These are phyloP conservation scores for Blastocystis sp. DNA, from an alignment of 352 stramenopile species.

Conservation along the genomic window DNA sequence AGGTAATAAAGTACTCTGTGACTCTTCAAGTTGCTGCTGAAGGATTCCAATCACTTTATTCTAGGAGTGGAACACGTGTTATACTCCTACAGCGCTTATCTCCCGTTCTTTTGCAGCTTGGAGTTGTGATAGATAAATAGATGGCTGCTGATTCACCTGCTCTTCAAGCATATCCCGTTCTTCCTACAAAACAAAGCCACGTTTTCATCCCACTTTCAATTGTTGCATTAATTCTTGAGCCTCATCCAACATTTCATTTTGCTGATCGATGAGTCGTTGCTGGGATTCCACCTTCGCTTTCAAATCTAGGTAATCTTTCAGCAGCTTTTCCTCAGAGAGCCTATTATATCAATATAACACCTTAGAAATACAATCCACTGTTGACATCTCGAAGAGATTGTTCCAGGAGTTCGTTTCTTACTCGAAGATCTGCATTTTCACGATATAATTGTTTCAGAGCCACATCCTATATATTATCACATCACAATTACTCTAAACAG, in stretches of 20 bases:
- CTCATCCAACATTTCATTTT: constrained; percentile 49
- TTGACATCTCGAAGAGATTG: background rate
- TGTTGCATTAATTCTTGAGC: constrained; percentile 37
- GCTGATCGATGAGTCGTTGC: constrained; percentile 14
- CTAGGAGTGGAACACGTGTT: background rate
- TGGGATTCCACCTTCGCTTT: background rate
- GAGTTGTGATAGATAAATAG: background rate
- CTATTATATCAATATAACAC: background rate
- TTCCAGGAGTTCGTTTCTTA: constrained; percentile 47
- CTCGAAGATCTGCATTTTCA: constrained; percentile 43
- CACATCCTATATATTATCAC: constrained; percentile 1
- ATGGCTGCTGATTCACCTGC: background rate
- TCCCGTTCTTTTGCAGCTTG: background rate
- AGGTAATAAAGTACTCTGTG: background rate
- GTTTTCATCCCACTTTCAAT: background rate
- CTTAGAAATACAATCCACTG: constrained; percentile 7
- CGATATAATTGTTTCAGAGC: constrained; percentile 31
- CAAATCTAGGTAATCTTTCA: background rate
- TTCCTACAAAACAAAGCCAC: background rate
- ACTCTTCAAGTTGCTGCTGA: constrained; percentile 24
- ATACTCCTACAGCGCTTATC: background rate
- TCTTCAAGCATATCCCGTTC: background rate
- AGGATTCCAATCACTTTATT: constrained; percentile 2
- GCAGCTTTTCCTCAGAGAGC: background rate
- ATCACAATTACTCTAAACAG: background rate